A percentile compares a stretch with the other conserved stretches of the same genome.
phyloP scores from a whole-genome alignment of 805 yeast genomes.

The Saccharomycodes ludwigii region DNA sequence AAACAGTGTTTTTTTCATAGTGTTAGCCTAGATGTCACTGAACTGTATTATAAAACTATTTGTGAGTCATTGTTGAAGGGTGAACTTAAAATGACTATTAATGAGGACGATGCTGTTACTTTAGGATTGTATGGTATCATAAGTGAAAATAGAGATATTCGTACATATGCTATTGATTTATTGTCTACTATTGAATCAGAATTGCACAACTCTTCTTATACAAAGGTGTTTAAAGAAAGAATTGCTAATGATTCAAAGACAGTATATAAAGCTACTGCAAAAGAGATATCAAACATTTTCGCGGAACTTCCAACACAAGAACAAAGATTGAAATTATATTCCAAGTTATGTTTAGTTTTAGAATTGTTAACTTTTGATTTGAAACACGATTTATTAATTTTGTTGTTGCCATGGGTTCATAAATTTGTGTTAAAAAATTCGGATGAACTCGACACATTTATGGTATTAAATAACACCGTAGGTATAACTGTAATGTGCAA shows the following conservation, averaged over 20 bases:
- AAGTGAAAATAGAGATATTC: conserved; percentile 50
- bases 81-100: conserved; percentile 31
- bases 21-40: conserved; percentile 37
- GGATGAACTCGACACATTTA: conserved; percentile 35
- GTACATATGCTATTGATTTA: conserved; percentile 64
- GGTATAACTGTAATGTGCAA: conserved; percentile 77
- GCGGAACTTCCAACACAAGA: conserved; percentile 48
- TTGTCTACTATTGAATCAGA: conserved; percentile 53
- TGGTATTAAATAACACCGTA: conserved; percentile 71
- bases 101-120: conserved; percentile 58
- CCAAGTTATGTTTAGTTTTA: conserved; percentile 57
- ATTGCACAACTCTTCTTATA: conserved; percentile 39
- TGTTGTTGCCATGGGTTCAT: conserved; percentile 88
- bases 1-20: conserved; percentile 58
- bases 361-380: conserved; percentile 43
- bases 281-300: conserved; percentile 63
- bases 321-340: conserved; percentile 54
- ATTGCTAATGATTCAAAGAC: conserved; percentile 66
- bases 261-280: conserved; percentile 77
- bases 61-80: conserved; percentile 49
- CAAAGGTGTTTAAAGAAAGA: conserved; percentile 53
- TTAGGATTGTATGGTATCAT: conserved; percentile 72
- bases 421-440: conserved; percentile 50
- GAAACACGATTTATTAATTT: conserved; percentile 67
- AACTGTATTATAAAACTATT: conserved; percentile 59